Percentiles rank a stretch among this genome's conserved stretches.
Evolutionary conservation across 208 protist species (phyloP).

Genomic region (Crithidia brevicula): DNA sequence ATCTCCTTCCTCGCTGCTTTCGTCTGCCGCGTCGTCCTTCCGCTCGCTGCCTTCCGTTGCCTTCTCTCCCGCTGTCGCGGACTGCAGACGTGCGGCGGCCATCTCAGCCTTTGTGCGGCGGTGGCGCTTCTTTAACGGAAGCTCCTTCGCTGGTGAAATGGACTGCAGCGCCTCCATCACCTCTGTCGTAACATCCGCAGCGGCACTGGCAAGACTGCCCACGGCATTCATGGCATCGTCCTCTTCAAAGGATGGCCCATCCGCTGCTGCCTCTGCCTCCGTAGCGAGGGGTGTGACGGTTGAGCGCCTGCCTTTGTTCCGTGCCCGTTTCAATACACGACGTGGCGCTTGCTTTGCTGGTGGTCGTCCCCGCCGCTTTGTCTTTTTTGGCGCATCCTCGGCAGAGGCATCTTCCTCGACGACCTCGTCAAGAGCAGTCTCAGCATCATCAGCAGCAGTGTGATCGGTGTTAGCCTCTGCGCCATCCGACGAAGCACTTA

Average conservation of each 20-base stretch:
- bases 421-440: background rate
- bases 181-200: background rate
- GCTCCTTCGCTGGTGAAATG: background rate
- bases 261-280: background rate
- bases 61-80: background rate
- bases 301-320: background rate
- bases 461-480: background rate
- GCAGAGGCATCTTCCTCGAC: background rate
- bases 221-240: background rate
- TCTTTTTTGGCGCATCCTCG: background rate
- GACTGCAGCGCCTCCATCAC: background rate
- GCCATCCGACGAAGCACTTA: too few relatives aligned
- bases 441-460: background rate
- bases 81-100: constrained; percentile 1
- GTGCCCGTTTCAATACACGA: background rate
- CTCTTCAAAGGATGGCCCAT: background rate
- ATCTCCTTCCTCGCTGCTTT: too few relatives aligned
- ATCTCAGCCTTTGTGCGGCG: constrained; percentile 12
- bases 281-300: background rate
- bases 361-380: background rate
- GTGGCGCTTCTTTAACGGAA: background rate
- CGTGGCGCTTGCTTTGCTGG: background rate
- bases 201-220: background rate
- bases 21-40: too few relatives aligned
- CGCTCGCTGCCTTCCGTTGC: background rate